Conservation (phyloP, 2,329 filamentous ascomycete species). For the Fusarium decemcellulare region DNA sequence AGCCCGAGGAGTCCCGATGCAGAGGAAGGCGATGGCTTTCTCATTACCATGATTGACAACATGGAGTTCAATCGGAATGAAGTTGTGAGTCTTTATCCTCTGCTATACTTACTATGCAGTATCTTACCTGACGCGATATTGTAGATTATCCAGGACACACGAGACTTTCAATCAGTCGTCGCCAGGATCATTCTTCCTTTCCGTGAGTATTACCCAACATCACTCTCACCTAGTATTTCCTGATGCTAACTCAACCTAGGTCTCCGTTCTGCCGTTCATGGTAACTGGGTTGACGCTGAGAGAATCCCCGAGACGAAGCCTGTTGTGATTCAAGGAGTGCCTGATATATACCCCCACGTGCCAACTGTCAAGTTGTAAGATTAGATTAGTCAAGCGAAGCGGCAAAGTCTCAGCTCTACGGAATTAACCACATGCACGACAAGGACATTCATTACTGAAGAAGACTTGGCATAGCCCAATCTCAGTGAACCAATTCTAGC, state of each 20-base stretch:
- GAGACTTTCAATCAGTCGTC: neutral
- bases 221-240: too few relatives aligned
- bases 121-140: neutral
- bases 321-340: neutral
- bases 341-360: neutral
- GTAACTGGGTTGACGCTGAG: conserved; percentile 7
- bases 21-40: neutral
- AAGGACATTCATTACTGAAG: too few relatives aligned
- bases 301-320: neutral
- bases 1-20: neutral
- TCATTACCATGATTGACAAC: conserved; percentile 6
- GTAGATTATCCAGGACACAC: conserved; percentile 4
- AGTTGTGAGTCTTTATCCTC: neutral
- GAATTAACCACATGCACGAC: too few relatives aligned
- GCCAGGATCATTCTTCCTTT: neutral
- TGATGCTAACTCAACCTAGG: neutral
- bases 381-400: neutral
- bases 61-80: neutral
- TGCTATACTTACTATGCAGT: neutral
- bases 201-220: neutral
- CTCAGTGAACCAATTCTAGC: too few relatives aligned
- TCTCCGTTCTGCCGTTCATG: neutral
- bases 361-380: neutral
- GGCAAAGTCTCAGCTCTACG: neutral
- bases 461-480: too few relatives aligned